Base-by-base conservation (phyloP, 179 eudicot genomes). In the Camellia oleifera region DNA sequence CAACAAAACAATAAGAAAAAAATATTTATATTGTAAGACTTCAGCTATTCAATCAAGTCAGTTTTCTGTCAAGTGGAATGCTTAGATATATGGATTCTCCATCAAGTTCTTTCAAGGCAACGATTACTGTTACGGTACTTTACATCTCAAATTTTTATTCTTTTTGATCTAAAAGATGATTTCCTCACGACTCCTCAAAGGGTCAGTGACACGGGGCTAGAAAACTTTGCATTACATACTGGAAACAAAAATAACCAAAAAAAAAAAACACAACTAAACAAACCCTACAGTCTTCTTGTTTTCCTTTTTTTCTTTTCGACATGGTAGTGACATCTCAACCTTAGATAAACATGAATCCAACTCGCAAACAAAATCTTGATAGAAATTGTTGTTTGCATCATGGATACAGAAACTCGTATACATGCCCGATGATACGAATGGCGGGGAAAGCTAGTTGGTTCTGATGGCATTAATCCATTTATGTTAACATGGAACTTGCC, bases 1-100 rank as follows among this genome's bases (percentile, higher is more conserved):
- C 53, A 69, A 50, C 53, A 69, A 11, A 14, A 50, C 53, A 71
- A 71, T 17, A 15, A n/a, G 53, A 17, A 4, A 71, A 71, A 71
- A 70, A 15, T n/a, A 40, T 50, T 9, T 18, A 71, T 71, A 75
- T 58, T 62, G 11, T 75, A 20, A 75, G 54, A 60, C 53, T 75
- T 75, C 6, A 45, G 53, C 78, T 45, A 75, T 61, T 68, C 50
- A 75, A 75, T 60, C 17, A 60, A 44, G 67, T 54, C 78, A 75
- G 68, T 44, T 32, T 42, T 74, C 12, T 57, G 32, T 58, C 26
- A 74, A 57, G n/a, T 32, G 11, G 26, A 15, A 57, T 12, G 2
- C 45, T 57, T 74, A 54, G 48, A 40, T 13, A 14, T 32, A 74
- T 26, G 77, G 20, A 74, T 74, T 74, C 64, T 14, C 20, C 4